phyloP scores from a whole-genome alignment of 2,329 filamentous ascomycete genomes.

The Stemphylium vesicarium region DNA sequence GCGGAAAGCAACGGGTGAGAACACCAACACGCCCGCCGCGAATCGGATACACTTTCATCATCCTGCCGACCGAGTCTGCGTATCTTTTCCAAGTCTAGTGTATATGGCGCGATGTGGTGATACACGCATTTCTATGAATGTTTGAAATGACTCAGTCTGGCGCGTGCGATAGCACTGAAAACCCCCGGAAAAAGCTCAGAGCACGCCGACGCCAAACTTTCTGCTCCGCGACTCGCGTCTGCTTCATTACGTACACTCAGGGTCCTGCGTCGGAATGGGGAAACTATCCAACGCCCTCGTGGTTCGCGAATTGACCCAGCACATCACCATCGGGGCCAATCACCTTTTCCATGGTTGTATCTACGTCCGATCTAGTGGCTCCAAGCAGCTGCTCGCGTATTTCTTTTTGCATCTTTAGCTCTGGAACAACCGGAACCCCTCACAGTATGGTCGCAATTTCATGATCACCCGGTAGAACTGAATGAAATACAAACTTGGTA shows the following conservation, averaged over 20 bases:
- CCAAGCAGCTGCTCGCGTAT: background rate
- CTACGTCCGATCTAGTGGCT: background rate
- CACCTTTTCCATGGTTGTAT: background rate
- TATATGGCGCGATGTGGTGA: conserved; percentile 21
- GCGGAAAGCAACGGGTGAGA: conserved; percentile 38
- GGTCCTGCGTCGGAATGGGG: conserved; percentile 14
- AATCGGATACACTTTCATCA: conserved; percentile 41
- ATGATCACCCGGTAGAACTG: too few relatives aligned
- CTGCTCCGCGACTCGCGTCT: conserved; percentile 15
- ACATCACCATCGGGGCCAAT: background rate
- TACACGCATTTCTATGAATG: conserved; percentile 17
- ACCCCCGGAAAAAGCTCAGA: conserved; percentile 16
- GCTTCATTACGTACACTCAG: conserved; percentile 29
- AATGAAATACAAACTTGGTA: too few relatives aligned
- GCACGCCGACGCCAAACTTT: conserved; percentile 33
- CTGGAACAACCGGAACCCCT: background rate
- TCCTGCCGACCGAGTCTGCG: conserved; percentile 26
- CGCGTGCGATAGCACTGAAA: conserved; percentile 11
- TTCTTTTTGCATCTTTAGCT: background rate
- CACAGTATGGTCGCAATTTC: background rate
- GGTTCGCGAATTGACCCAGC: background rate
- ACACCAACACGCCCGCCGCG: conserved; percentile 37
- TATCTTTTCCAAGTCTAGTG: conserved; percentile 36
- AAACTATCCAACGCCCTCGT: conserved; percentile 5
- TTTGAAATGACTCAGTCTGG: conserved; percentile 26